phyloP scores from a whole-genome alignment of 2,329 filamentous ascomycete species.

The Stemphylium beticola region DNA sequence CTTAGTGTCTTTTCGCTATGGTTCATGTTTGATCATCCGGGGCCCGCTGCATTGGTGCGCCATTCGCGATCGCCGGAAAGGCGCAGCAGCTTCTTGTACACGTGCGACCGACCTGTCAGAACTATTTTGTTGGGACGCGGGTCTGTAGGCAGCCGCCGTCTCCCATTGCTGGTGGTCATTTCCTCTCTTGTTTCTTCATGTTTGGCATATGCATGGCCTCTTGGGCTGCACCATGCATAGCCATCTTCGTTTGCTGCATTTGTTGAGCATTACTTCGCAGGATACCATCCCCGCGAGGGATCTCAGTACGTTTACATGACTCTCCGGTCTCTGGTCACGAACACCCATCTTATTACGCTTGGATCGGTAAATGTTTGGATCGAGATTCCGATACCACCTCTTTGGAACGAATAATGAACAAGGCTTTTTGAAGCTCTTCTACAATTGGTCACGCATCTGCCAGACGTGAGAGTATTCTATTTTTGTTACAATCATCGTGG shows the following conservation, averaged over 20 bases:
- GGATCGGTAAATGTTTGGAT: constrained; percentile 16
- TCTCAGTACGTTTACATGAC: not conserved
- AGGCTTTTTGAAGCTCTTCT: constrained; percentile 12
- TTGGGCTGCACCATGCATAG: constrained; percentile 23
- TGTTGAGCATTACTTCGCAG: constrained; percentile 12
- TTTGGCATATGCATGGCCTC: constrained; percentile 18
- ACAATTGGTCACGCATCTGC: constrained; percentile 12
- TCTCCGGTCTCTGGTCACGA: constrained; percentile 13
- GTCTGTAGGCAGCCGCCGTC: constrained; percentile 16
- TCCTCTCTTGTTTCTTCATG: constrained; percentile 23
- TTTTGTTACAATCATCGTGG: not conserved
- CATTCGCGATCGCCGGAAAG: constrained; percentile 20
- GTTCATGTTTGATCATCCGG: constrained; percentile 23
- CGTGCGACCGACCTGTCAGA: constrained; percentile 30
- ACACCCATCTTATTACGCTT: constrained; percentile 4
- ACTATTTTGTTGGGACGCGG: constrained; percentile 27
- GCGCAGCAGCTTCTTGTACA: constrained; percentile 32
- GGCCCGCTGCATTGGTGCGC: constrained; percentile 15
- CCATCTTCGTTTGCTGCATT: constrained; percentile 33
- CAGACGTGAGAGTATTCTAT: constrained; percentile 7
- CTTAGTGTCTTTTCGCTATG: constrained; percentile 12
- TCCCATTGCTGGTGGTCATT: constrained; percentile 19
- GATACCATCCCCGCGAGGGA: constrained; percentile 8
- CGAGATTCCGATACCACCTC: constrained; percentile 17
- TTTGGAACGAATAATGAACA: constrained; percentile 31